Evolutionary conservation across 129 eudicot genomes (phyloP), one percentile per base, ranked within the genome.

Genomic region (Saposhnikovia divaricata): DNA sequence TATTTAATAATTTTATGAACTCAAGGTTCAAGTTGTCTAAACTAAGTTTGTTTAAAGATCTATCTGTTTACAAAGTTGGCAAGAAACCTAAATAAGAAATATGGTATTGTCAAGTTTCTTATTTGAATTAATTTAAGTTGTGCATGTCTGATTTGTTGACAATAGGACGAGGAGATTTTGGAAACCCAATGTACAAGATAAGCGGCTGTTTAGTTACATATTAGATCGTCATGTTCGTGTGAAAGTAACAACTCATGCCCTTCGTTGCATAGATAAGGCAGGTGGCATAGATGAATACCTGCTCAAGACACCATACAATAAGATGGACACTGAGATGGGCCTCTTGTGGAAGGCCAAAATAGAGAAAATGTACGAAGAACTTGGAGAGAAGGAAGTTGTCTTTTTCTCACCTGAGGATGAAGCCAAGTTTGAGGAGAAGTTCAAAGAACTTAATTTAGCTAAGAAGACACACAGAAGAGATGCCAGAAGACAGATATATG

Each of bases 271-370:
- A 72, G 98, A 95, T 89, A 92, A 92, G 87, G 99, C 97, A 63
- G 99, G 99, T n/a, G 99, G 99, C 31, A 85, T 96, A 23, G 99
- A 92, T 75, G 99, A 96, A 86, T 96, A 96, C 79, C 74, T 96
- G 45, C 88, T 92, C 31, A 96, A 96, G 80, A 96, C 99, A 55
- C 99, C 98, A 0, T 92, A 96, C 89, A 88, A 89, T 43, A 92
- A 92, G 82, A 96, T 96, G 99, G 98, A 92, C 85, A 90, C 97
- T 0, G 99, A 96, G 44, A 83, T 92, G 87, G 97, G 99, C 43
- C 89, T 96, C 72, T 80, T 85, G 68, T 96, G 99, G 99, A 96
- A 96, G 87, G 74, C 95, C 45, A 96, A 96, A 72, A 90, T 96
- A 14, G 93, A 96, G 80, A 96, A 96, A 85, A 81, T 92, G 97